phyloP scores from a whole-genome alignment of 352 stramenopile species.

The Phytopythium boreale region DNA sequence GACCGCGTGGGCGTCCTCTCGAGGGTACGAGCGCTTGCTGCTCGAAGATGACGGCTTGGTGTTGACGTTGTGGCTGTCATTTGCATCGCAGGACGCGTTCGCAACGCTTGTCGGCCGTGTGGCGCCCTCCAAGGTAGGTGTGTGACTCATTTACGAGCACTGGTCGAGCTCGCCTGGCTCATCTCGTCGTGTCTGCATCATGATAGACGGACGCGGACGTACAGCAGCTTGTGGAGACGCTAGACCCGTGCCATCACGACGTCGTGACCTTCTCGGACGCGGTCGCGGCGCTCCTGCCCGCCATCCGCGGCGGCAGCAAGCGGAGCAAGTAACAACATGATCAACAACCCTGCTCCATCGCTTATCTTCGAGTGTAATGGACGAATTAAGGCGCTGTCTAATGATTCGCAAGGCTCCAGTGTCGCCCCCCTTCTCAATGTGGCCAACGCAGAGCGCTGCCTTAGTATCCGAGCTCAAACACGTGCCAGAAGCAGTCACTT shows the following conservation, averaged over 20 bases:
- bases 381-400: neutral
- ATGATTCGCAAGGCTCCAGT: neutral
- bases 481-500: constrained; percentile 55
- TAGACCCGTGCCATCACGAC: constrained; percentile 70
- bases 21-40: constrained; percentile 16
- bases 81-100: constrained; percentile 27
- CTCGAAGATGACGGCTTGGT: neutral
- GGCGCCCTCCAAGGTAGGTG: constrained; percentile 34
- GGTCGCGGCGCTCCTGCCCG: constrained; percentile 29
- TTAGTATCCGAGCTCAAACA: constrained; percentile 63
- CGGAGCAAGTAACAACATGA: neutral
- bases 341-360: neutral
- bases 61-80: neutral
- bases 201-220: constrained; percentile 30
- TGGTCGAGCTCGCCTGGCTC: neutral
- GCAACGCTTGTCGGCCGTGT: constrained; percentile 25
- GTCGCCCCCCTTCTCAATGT: neutral
- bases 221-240: constrained; percentile 36
- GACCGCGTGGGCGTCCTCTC: constrained; percentile 61
- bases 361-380: constrained; percentile 1
- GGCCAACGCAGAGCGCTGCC: neutral
- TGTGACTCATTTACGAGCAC: neutral
- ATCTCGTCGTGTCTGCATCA: neutral
- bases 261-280: constrained; percentile 77
- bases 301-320: constrained; percentile 22